Conservation (phyloP, 148 eudicot species). For the Rhododendron williamsianum region DNA sequence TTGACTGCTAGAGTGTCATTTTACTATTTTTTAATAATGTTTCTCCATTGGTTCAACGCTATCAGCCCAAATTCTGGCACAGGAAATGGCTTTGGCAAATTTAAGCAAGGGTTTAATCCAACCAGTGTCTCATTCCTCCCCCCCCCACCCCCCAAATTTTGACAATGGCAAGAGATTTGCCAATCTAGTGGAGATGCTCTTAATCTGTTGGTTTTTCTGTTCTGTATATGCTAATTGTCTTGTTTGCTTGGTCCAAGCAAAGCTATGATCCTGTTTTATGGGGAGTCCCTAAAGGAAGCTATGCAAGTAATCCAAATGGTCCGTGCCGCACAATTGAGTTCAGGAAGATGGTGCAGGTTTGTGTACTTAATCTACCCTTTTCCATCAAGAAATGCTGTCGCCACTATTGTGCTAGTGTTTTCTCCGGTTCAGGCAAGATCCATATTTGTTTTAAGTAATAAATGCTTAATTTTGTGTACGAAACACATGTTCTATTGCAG, state of each 20-base stretch:
- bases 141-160: background rate
- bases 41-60: background rate
- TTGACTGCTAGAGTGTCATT: background rate
- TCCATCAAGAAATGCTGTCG: background rate
- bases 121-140: background rate
- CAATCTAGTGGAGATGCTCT: background rate
- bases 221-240: background rate
- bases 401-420: background rate
- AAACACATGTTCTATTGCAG: slow-evolving; percentile 33
- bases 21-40: background rate
- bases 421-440: background rate
- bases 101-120: background rate
- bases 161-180: background rate
- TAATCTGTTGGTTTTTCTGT: background rate
- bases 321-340: slow-evolving; percentile 69
- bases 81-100: background rate
- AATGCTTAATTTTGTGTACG: slow-evolving; percentile 8
- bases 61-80: background rate
- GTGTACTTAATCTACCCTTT: slow-evolving; percentile 1
- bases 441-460: background rate
- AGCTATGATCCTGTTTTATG: slow-evolving; percentile 92
- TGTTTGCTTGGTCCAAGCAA: slow-evolving; percentile 13
- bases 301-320: slow-evolving; percentile 86
- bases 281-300: slow-evolving; percentile 99
- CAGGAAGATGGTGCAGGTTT: slow-evolving; percentile 92